Evolutionary conservation across 805 yeast genomes (phyloP).

Genomic region (Komagataella populi): DNA sequence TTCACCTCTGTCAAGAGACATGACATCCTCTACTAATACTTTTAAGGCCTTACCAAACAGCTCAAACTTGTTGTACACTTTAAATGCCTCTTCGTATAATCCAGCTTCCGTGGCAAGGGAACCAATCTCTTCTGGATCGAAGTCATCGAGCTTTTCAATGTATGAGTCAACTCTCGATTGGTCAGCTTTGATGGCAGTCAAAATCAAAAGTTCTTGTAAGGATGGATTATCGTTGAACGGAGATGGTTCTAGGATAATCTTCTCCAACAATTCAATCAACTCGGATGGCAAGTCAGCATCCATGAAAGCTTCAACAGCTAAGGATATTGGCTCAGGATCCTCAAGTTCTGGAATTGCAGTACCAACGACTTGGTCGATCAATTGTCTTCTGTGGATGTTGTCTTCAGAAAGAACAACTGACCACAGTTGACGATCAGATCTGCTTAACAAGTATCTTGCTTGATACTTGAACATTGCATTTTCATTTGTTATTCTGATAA

Average conservation of each 20-base stretch:
- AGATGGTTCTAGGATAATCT: conserved; percentile 93
- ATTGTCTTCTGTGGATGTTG: conserved; percentile 78
- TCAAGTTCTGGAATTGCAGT: conserved; percentile 91
- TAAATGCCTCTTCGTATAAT: conserved; percentile 86
- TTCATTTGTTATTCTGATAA: conserved; percentile 86
- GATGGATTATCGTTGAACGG: conserved; percentile 94
- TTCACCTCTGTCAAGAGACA: conserved; percentile 92
- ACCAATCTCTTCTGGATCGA: conserved; percentile 89
- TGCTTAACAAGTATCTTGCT: conserved; percentile 84
- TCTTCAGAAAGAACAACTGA: conserved; percentile 58
- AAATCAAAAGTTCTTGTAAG: conserved; percentile 79
- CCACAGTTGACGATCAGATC: conserved; percentile 86
- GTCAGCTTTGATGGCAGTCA: conserved; percentile 95
- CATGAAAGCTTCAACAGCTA: conserved; percentile 94
- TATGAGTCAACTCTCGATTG: conserved; percentile 71
- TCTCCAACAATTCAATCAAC: conserved; percentile 87
- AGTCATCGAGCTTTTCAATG: conserved; percentile 81
- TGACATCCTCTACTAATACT: conserved; percentile 82
- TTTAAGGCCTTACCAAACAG: conserved; percentile 68
- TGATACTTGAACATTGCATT: conserved; percentile 97
- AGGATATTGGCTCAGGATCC: conserved; percentile 87
- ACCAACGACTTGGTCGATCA: conserved; percentile 88
- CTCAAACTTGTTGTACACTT: conserved; percentile 78
- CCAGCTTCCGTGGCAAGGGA: conserved; percentile 82
- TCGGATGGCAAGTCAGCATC: conserved; percentile 86